Conservation (phyloP, 352 stramenopile species). For the Globisporangium cystogenes region DNA sequence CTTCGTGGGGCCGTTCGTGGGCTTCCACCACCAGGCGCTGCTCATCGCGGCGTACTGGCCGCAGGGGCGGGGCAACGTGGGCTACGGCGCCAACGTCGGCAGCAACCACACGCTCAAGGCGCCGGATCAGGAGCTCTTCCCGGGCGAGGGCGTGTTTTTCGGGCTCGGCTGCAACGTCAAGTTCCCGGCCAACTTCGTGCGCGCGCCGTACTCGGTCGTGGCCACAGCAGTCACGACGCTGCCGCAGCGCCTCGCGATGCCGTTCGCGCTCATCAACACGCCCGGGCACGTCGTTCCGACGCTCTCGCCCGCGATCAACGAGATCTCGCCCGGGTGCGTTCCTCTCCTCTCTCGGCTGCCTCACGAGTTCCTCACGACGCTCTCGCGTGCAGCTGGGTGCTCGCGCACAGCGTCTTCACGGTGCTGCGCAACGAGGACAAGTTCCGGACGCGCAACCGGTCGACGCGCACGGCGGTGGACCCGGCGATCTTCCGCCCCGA, state of each 20-base stretch:
- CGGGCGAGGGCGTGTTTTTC: constrained; percentile 95
- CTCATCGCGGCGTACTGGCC: constrained; percentile 92
- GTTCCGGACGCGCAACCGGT: constrained; percentile 77
- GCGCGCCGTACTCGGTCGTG: constrained; percentile 92
- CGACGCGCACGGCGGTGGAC: constrained; percentile 60
- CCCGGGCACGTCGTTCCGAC: constrained; percentile 67
- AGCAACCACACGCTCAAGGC: constrained; percentile 96
- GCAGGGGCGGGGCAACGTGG: constrained; percentile 90
- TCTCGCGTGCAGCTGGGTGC: constrained; percentile 85
- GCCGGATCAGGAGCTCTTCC: constrained; percentile 87
- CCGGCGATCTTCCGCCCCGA: constrained; percentile 60
- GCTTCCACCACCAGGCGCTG: constrained; percentile 93
- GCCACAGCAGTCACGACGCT: constrained; percentile 90
- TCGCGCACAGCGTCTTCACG: constrained; percentile 88
- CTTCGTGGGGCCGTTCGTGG: constrained; percentile 92
- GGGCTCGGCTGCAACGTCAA: constrained; percentile 92
- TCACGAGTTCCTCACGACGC: too few species aligned
- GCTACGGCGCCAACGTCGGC: constrained; percentile 94
- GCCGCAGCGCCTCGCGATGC: constrained; percentile 82
- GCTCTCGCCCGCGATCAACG: constrained; percentile 80
- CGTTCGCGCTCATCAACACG: constrained; percentile 74
- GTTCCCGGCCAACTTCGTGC: constrained; percentile 92
- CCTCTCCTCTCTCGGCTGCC: neutral
- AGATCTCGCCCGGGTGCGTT: constrained; percentile 63
- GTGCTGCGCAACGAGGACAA: constrained; percentile 88